A percentile compares a stretch with the other conserved stretches of the same genome.
phyloP scores from a whole-genome alignment of 805 yeast genomes.

The Candida broadrunensis region DNA sequence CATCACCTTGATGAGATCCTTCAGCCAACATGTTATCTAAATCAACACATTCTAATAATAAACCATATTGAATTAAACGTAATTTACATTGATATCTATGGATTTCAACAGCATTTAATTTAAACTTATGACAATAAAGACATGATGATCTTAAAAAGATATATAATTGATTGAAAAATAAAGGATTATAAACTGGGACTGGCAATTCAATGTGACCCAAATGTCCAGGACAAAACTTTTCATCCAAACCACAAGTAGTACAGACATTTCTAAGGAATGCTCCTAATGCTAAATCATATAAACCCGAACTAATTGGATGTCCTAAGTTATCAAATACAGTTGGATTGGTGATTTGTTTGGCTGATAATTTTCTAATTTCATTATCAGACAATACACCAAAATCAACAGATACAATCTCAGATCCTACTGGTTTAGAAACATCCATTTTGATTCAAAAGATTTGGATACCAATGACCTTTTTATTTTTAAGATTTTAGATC shows the following conservation, averaged over 20 bases:
- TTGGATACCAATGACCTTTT: not conserved
- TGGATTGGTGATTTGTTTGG: slow-evolving; percentile 93
- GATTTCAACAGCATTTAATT: slow-evolving; percentile 63
- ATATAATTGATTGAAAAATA: slow-evolving; percentile 90
- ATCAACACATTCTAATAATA: slow-evolving; percentile 72
- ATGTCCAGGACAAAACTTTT: slow-evolving; percentile 94
- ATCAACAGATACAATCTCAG: slow-evolving; percentile 89
- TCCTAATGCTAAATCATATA: slow-evolving; percentile 93
- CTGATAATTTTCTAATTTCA: slow-evolving; percentile 84
- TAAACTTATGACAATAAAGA: slow-evolving; percentile 85
- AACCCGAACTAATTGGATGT: slow-evolving; percentile 91
- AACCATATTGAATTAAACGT: slow-evolving; percentile 81
- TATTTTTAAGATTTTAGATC: no score
- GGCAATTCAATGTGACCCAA: slow-evolving; percentile 98
- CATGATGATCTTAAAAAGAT: slow-evolving; percentile 80
- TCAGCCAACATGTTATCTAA: slow-evolving; percentile 60
- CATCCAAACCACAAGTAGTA: slow-evolving; percentile 94
- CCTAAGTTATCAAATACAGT: slow-evolving; percentile 95
- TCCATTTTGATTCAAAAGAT: slow-evolving; percentile 65
- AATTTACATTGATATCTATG: slow-evolving; percentile 79
- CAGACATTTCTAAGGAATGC: slow-evolving; percentile 88
- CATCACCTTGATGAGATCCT: slow-evolving; percentile 35
- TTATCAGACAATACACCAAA: slow-evolving; percentile 79
- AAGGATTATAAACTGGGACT: slow-evolving; percentile 90
- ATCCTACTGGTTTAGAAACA: slow-evolving; percentile 93